phyloP scores from a whole-genome alignment of 2,329 filamentous ascomycete genomes.

The Cercospora zeae-maydis region DNA sequence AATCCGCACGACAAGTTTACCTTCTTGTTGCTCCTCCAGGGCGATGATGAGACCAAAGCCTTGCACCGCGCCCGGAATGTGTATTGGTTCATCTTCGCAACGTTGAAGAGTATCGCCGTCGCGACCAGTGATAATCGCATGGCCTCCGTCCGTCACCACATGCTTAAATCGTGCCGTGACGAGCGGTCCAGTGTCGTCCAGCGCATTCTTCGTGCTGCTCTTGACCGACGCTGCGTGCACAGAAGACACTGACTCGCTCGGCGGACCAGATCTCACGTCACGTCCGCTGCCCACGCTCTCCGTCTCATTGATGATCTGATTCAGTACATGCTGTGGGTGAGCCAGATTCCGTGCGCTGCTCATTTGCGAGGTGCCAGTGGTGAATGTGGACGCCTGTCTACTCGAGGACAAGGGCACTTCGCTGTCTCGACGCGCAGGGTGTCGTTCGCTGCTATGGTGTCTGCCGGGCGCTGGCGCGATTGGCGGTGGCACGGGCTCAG shows the following conservation, averaged over 20 bases:
- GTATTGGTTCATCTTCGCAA: constrained; percentile 89
- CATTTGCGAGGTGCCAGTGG: constrained; percentile 12
- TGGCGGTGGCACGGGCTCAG: not conserved
- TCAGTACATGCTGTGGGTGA: constrained; percentile 18
- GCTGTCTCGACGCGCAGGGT: not conserved
- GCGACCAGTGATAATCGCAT: constrained; percentile 77
- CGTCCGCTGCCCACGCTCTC: constrained; percentile 18
- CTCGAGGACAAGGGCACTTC: not conserved
- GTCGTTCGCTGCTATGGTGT: constrained; percentile 14
- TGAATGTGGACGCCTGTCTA: constrained; percentile 20
- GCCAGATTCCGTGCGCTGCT: not conserved
- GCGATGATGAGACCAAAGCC: constrained; percentile 74
- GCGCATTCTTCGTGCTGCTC: constrained; percentile 36
- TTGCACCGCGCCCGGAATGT: constrained; percentile 78
- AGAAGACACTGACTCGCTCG: constrained; percentile 30
- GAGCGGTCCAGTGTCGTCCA: constrained; percentile 48
- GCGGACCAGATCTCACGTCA: not conserved
- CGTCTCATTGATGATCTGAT: constrained; percentile 24
- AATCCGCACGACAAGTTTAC: constrained; percentile 65
- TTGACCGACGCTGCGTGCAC: constrained; percentile 32
- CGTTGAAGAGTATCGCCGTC: constrained; percentile 68
- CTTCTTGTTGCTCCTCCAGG: constrained; percentile 65
- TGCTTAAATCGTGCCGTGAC: constrained; percentile 76
- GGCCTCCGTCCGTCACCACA: constrained; percentile 69
- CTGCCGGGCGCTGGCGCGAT: constrained; percentile 6